A percentile compares a stretch with the other conserved stretches of the same genome.
Evolutionary conservation across 257 asterid species (phyloP).

Genomic region (Capsicum chinense): DNA sequence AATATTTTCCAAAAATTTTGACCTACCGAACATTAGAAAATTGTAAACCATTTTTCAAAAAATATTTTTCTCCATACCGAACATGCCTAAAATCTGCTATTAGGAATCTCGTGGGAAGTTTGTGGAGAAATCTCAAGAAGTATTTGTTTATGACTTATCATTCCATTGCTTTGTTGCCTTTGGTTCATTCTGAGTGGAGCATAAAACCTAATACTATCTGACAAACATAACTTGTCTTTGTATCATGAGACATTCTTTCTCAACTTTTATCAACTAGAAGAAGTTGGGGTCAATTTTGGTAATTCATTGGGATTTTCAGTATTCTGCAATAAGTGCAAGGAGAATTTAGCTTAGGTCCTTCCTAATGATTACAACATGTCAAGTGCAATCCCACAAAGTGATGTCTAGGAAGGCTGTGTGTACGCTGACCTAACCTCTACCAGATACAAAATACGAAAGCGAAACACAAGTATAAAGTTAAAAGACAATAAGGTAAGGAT

Average conservation of each 20-base stretch:
- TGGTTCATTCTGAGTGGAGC: conserved; percentile 17
- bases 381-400: no score
- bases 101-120: neutral
- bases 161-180: neutral
- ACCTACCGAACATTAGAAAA: no score
- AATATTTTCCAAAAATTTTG: no score
- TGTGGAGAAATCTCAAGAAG: neutral
- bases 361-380: no score
- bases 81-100: neutral
- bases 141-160: neutral
- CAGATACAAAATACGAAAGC: no score
- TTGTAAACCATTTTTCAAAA: no score
- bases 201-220: neutral
- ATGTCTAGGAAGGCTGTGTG: no score
- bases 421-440: no score
- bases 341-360: neutral
- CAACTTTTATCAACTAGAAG: conserved; percentile 9
- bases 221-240: conserved; percentile 18
- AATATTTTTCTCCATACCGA: no score
- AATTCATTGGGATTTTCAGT: neutral
- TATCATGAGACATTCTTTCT: neutral
- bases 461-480: no score
- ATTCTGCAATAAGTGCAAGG: neutral
- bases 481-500: no score
- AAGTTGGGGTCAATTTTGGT: neutral